Conservation (phyloP, 495 filamentous ascomycete genomes). For the Paragyromitra xinjiangensis region DNA sequence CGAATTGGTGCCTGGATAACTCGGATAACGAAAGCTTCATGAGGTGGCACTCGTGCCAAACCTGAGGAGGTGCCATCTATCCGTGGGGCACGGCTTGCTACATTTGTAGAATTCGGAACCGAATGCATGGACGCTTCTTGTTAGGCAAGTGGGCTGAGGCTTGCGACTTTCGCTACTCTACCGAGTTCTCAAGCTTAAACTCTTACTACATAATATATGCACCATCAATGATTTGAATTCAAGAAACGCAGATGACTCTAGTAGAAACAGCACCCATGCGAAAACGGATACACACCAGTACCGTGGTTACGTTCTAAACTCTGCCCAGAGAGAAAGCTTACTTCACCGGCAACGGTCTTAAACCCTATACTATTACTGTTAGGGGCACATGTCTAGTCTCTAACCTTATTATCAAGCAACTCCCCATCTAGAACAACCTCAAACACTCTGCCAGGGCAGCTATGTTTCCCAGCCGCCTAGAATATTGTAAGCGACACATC, state of each 20-base stretch:
- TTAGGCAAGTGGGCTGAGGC: neutral
- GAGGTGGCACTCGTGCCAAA: neutral
- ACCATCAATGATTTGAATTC: neutral
- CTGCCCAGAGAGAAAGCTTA: neutral
- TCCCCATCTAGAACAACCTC: slow-evolving; percentile 19
- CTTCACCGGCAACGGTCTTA: neutral
- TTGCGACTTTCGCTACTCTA: neutral
- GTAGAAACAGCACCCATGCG: neutral
- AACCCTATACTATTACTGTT: neutral
- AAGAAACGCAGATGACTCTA: slow-evolving; percentile 5
- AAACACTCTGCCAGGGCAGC: neutral
- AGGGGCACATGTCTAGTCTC: neutral
- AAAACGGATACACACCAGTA: slow-evolving; percentile 1
- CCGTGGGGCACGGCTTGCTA: neutral
- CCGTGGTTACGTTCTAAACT: neutral
- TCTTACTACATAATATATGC: neutral
- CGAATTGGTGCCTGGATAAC: neutral
- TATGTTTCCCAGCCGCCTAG: neutral
- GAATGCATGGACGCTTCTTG: neutral
- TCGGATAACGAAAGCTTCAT: neutral
- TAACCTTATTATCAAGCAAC: slow-evolving; percentile 29
- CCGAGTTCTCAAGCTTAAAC: neutral
- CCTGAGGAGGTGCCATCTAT: neutral
- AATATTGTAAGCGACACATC: neutral
- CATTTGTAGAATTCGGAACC: slow-evolving; percentile 11